Conservation (phyloP, 306 rosid genomes). For the Phaseolus lunatus region DNA sequence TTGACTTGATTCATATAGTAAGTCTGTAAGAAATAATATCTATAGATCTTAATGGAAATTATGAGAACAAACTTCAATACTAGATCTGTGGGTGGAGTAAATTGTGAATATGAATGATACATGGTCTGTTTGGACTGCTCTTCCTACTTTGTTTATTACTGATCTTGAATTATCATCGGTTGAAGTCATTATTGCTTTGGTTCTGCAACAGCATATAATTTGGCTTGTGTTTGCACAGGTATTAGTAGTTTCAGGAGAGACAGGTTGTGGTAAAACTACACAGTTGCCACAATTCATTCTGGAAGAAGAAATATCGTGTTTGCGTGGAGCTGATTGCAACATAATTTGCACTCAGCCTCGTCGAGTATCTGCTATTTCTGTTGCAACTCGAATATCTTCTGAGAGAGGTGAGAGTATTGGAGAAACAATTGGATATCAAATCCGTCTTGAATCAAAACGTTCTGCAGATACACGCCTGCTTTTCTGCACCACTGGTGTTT, state of each 20-base stretch:
- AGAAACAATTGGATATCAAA: slow-evolving; percentile 93
- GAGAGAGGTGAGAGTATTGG: slow-evolving; percentile 96
- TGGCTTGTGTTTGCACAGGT: slow-evolving; percentile 64
- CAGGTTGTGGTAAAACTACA: slow-evolving; percentile 98
- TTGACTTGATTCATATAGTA: slow-evolving; percentile 9
- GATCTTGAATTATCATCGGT: slow-evolving; percentile 12
- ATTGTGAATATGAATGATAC: slow-evolving; percentile 26
- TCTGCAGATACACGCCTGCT: slow-evolving; percentile 81
- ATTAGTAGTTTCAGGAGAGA: slow-evolving; percentile 97
- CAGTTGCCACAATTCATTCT: slow-evolving; percentile 92
- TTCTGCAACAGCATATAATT: slow-evolving; percentile 37
- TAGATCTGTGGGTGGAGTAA: slow-evolving; percentile 27
- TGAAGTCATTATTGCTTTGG: slow-evolving; percentile 13
- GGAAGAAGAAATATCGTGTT: slow-evolving; percentile 75
- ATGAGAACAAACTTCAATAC: slow-evolving; percentile 21
- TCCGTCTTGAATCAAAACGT: slow-evolving; percentile 88
- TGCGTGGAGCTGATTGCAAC: slow-evolving; percentile 84
- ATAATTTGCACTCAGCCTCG: slow-evolving; percentile 98
- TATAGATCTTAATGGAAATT: slow-evolving; percentile 32
- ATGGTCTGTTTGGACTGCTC: slow-evolving; percentile 34
- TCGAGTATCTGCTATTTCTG: slow-evolving; percentile 97
- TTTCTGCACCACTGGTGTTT: slow-evolving; percentile 96
- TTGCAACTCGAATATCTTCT: slow-evolving; percentile 87
- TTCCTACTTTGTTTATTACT: slow-evolving; percentile 24
- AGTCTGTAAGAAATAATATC: slow-evolving; percentile 17